A percentile compares a stretch with the other conserved stretches of the same genome.
Conservation (phyloP, 768 basidiomycete genomes). For the Leccinum imitatum region DNA sequence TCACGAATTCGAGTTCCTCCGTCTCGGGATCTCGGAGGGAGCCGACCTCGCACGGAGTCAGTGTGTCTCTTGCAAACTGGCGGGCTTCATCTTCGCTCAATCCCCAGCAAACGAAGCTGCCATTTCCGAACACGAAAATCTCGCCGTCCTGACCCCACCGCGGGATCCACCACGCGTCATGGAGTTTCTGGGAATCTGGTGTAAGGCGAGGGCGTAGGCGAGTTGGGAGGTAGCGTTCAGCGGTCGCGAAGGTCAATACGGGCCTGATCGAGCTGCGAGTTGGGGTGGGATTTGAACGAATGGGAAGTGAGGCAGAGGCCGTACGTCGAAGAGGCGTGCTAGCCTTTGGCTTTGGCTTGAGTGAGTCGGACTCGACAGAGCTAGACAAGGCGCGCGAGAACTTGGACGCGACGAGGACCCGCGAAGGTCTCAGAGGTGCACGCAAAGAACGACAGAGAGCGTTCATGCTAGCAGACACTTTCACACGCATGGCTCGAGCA, state of each 20-base stretch:
- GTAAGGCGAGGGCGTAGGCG: conserved; percentile 60
- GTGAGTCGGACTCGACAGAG: conserved; percentile 14
- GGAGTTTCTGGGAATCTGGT: conserved; percentile 53
- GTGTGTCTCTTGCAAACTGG: conserved; percentile 62
- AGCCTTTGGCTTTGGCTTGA: conserved; percentile 75
- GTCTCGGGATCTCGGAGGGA: conserved; percentile 71
- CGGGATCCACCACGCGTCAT: conserved; percentile 81
- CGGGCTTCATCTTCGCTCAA: conserved; percentile 72
- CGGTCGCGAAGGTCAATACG: conserved; percentile 80
- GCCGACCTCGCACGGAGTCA: conserved; percentile 61
- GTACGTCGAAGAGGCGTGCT: conserved; percentile 78
- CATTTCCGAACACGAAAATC: conserved; percentile 85
- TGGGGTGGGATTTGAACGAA: conserved; percentile 83
- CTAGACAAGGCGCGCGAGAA: conserved; percentile 16
- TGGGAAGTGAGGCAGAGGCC: conserved; percentile 81
- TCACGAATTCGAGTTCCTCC: conserved; percentile 91
- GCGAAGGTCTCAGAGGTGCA: not conserved
- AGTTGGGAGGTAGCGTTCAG: conserved; percentile 75
- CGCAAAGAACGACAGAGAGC: conserved; percentile 14
- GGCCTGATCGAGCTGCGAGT: conserved; percentile 75
- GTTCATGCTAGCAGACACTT: conserved; percentile 15
- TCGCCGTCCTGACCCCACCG: conserved; percentile 74
- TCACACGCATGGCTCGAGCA: conserved; percentile 55
- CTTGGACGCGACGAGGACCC: not conserved
- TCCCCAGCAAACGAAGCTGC: conserved; percentile 91